Base-by-base conservation (phyloP, 2,329 filamentous ascomycete species). In the Ophiostoma populinum region DNA sequence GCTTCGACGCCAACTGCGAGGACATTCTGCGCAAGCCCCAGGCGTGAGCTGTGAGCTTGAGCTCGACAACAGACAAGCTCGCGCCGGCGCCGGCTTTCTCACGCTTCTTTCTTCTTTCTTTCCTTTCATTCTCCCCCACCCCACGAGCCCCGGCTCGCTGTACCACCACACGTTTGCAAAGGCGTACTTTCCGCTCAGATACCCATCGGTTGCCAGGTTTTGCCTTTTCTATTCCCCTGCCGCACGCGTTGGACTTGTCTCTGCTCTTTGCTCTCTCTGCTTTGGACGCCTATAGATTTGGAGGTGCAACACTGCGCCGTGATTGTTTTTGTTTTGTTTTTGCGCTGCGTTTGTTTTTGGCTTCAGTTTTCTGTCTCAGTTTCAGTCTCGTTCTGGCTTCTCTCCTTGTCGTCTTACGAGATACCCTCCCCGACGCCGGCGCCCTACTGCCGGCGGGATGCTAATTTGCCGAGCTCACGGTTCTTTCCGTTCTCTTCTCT, bases 1-100 rank as follows among this genome's bases (percentile, higher is more conserved):
- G 87, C 31, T 98, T 94, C 56, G 85, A 94, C 50, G 82, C 81
- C 55, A 94, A 95, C 64, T 93, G 85, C 59, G 82, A 92, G 49
- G 80, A 87, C 19, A 87, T 95, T 46, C 63, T 95, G 41, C 59
- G 59, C 46, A 62, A 65, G 49, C 73, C 73, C 26, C 65, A 63
- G 46, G 55, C 61, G 49, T 75, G 37, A 35, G 27, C 13, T 18
- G 30, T 22, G 19, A 28, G 11, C 13, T 24, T 10, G 17, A 18
- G 13, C 18, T 11, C 25, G 18, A 6, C 15, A n/a, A 2, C n/a
- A n/a, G n/a, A 26, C 8, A 2, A 18, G 8, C 17, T 27, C 32
- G n/a, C 12, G 13, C 19, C 11, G 8, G 11, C 12, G 4, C n/a
- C n/a, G n/a, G n/a, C n/a, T n/a, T n/a, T n/a, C n/a, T n/a, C n/a